These are phyloP conservation scores for Poronia punctata DNA, from an alignment of 495 filamentous ascomycete genomes.

Conservation along the genomic window DNA sequence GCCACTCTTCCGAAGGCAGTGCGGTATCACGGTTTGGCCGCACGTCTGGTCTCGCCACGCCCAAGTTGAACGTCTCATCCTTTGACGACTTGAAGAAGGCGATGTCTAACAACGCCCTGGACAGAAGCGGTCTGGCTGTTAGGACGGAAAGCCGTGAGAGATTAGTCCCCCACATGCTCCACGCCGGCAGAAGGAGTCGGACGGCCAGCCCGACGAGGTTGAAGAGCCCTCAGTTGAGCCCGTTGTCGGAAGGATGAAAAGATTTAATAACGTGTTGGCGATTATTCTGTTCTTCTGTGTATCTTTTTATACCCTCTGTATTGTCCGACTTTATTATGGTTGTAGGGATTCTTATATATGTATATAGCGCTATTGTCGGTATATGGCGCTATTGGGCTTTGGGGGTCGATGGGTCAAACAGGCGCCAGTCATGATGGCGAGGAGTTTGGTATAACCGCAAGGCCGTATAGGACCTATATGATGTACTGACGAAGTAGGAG, in stretches of 20 bases:
- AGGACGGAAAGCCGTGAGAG: slow-evolving; percentile 79
- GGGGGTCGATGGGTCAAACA: too few species aligned
- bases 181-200: slow-evolving; percentile 50
- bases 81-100: slow-evolving; percentile 49
- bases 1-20: slow-evolving; percentile 48
- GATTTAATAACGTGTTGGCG: too few species aligned
- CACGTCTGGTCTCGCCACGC: slow-evolving; percentile 58
- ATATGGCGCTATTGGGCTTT: too few species aligned
- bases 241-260: slow-evolving; percentile 35
- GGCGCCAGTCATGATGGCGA: too few species aligned
- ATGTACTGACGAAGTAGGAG: too few species aligned
- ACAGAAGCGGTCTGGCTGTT: slow-evolving; percentile 66
- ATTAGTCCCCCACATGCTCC: slow-evolving; percentile 41
- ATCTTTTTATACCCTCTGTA: neutral
- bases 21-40: slow-evolving; percentile 40
- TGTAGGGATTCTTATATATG: too few species aligned
- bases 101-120: slow-evolving; percentile 50
- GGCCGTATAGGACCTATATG: too few species aligned
- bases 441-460: too few species aligned
- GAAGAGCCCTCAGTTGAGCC: slow-evolving; percentile 56
- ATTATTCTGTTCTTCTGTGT: neutral
- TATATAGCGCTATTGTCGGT: too few species aligned
- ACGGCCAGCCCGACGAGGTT: slow-evolving; percentile 56
- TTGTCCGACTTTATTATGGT: too few species aligned
- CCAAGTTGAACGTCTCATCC: slow-evolving; percentile 53